These are phyloP conservation scores for Populus deltoides DNA, from an alignment of 345 rosid genomes.

Conservation along the genomic window DNA sequence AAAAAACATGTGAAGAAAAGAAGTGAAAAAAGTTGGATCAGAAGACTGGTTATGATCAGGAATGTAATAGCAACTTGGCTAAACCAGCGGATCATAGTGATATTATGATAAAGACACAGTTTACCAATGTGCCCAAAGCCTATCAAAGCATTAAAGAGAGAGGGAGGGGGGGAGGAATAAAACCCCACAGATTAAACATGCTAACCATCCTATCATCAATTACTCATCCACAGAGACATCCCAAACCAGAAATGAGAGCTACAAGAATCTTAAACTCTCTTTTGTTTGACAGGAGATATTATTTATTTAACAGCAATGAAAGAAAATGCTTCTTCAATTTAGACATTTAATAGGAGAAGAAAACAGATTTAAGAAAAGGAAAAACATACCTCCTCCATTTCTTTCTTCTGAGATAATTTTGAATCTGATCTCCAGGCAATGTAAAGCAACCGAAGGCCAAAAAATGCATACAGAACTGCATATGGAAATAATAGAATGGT, in stretches of 20 bases:
- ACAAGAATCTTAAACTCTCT: background rate
- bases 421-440: conserved; percentile 99
- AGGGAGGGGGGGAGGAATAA: background rate
- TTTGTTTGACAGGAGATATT: background rate
- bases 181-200: background rate
- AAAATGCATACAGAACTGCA: conserved; percentile 87
- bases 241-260: background rate
- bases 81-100: background rate
- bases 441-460: conserved; percentile 90
- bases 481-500: conserved; percentile 8
- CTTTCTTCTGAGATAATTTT: conserved; percentile 87
- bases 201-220: background rate
- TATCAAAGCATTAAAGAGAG: background rate
- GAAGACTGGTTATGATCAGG: background rate
- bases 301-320: background rate
- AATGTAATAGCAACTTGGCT: background rate
- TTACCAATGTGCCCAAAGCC: background rate
- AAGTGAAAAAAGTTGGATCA: background rate
- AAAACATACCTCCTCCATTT: conserved; percentile 87
- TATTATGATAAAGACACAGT: background rate
- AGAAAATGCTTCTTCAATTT: background rate
- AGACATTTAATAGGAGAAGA: background rate
- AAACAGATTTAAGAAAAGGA: background rate
- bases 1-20: background rate
- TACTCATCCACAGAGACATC: background rate